A percentile compares a stretch with the other conserved stretches of the same genome.
phyloP scores from a whole-genome alignment of 257 asterid species.

The Paulownia fortunei region DNA sequence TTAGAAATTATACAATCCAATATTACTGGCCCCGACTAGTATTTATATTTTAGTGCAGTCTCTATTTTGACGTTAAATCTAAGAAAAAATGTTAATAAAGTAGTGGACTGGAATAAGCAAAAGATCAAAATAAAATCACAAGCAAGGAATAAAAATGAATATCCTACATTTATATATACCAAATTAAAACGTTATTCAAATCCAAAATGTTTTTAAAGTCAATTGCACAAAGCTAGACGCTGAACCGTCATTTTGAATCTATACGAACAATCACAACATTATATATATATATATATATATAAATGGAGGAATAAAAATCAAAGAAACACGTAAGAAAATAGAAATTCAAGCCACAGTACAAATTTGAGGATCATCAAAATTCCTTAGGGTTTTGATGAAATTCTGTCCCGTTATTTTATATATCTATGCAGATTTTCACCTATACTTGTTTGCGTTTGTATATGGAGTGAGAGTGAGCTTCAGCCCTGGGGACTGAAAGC shows the following conservation, averaged over 20 bases:
- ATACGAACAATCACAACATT: neutral
- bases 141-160: neutral
- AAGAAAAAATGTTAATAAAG: too few relatives aligned
- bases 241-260: neutral
- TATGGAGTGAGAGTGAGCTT: conserved; percentile 20
- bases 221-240: neutral
- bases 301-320: too few relatives aligned
- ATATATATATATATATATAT: too few relatives aligned
- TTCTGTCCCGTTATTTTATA: neutral
- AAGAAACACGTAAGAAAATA: too few relatives aligned
- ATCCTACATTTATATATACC: neutral
- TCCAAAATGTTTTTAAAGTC: neutral
- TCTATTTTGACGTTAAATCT: too few relatives aligned
- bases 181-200: conserved; percentile 12
- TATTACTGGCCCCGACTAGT: too few relatives aligned
- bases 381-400: conserved; percentile 34
- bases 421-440: neutral
- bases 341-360: conserved; percentile 1
- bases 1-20: too few relatives aligned
- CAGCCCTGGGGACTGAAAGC: conserved; percentile 51
- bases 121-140: too few relatives aligned
- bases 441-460: neutral
- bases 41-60: too few relatives aligned
- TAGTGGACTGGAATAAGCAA: neutral
- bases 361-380: conserved; percentile 20